Evolutionary conservation across 768 basidiomycete genomes (phyloP).

Genomic region (Xerocomus spinulosus): DNA sequence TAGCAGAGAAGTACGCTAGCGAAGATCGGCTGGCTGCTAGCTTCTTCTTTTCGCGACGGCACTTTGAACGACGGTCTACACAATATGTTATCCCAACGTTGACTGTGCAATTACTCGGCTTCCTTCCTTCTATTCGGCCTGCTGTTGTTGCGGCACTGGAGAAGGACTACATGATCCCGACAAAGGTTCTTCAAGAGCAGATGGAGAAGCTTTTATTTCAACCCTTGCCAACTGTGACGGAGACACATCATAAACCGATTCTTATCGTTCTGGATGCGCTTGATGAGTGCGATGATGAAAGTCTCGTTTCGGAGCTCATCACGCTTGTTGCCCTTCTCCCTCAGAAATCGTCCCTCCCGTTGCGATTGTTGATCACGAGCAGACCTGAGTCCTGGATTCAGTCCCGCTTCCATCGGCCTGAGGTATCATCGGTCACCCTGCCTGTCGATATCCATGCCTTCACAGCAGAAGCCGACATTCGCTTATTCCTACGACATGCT

Average conservation of each 20-base stretch:
- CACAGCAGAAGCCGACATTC: conserved; percentile 22
- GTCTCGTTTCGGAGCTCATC: conserved; percentile 25
- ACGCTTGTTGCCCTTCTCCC: conserved; percentile 18
- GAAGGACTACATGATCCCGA: conserved; percentile 21
- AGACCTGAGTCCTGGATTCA: conserved; percentile 20
- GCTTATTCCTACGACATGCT: conserved; percentile 17
- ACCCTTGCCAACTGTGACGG: conserved; percentile 14
- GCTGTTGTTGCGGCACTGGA: conserved; percentile 23
- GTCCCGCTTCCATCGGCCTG: conserved; percentile 14
- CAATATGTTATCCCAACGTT: conserved; percentile 29
- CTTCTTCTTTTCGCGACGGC: too few species aligned
- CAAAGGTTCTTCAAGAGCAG: conserved; percentile 28
- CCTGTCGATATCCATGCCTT: conserved; percentile 23
- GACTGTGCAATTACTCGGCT: conserved; percentile 27
- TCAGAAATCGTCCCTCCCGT: conserved; percentile 8
- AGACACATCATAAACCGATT: conserved; percentile 5
- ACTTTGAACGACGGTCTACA: conserved; percentile 20
- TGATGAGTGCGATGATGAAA: conserved; percentile 25
- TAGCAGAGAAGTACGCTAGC: too few species aligned
- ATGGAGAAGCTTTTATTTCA: conserved; percentile 24
- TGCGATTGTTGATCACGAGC: conserved; percentile 27
- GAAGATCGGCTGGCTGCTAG: too few species aligned
- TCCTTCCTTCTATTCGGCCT: conserved; percentile 19
- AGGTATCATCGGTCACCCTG: conserved; percentile 9
- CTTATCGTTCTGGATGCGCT: conserved; percentile 24